phyloP scores from a whole-genome alignment of 805 yeast species.

The Pichia eremophila region DNA sequence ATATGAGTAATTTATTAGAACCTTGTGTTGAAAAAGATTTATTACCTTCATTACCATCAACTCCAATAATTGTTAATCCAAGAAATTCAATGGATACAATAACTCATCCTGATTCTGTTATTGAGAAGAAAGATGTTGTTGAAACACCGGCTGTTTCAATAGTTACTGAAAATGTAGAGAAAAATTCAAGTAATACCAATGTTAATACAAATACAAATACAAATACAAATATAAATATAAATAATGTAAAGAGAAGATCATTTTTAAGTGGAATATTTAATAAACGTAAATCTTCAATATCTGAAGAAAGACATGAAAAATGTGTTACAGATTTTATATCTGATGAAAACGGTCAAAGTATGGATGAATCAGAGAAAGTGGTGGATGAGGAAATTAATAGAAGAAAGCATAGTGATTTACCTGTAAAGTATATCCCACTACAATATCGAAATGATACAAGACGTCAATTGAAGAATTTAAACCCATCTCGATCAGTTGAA shows the following conservation, averaged over 20 bases:
- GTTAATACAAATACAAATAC: background rate
- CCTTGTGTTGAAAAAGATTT: constrained; percentile 2
- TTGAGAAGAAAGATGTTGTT: too few relatives aligned
- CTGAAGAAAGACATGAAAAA: background rate
- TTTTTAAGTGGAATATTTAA: constrained; percentile 1
- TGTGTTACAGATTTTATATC: background rate
- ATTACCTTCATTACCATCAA: background rate
- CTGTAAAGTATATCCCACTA: too few relatives aligned
- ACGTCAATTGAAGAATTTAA: background rate
- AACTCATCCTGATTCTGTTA: background rate
- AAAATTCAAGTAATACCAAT: background rate
- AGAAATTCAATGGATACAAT: background rate
- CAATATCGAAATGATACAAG: background rate
- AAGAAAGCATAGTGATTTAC: too few relatives aligned
- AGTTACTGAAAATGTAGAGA: background rate
- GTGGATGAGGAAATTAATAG: too few relatives aligned
- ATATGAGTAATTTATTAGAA: background rate
- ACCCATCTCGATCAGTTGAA: background rate
- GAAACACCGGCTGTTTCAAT: background rate
- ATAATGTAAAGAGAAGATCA: constrained; percentile 1
- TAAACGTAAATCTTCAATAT: background rate
- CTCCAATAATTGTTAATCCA: background rate
- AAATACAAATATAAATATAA: background rate
- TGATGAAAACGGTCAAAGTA: background rate
- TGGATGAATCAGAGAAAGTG: too few relatives aligned